These are phyloP conservation scores for Tulasnella sp. DNA, from an alignment of 768 basidiomycete species.

Conservation along the genomic window DNA sequence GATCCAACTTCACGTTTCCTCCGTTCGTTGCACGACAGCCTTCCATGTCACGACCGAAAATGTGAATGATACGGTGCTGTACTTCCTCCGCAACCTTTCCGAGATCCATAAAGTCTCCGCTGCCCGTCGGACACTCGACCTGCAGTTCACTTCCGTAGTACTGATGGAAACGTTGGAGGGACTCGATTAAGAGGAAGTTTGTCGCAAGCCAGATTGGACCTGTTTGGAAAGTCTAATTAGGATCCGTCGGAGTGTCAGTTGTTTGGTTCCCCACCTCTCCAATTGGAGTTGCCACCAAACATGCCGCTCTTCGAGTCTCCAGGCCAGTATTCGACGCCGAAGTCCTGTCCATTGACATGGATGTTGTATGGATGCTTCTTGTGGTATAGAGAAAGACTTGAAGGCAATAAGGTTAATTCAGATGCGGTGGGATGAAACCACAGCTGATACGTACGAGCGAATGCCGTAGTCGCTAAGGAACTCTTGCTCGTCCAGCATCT, in stretches of 20 bases:
- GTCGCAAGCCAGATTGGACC: conserved; percentile 79
- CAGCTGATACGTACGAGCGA: conserved; percentile 67
- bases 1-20: conserved; percentile 77
- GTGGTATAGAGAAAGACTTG: conserved; percentile 82
- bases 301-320: conserved; percentile 96
- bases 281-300: conserved; percentile 72
- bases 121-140: conserved; percentile 94
- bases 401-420: background rate
- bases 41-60: conserved; percentile 87
- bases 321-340: conserved; percentile 96
- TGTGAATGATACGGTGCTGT: conserved; percentile 97
- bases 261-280: conserved; percentile 52
- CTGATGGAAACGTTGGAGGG: conserved; percentile 93
- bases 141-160: conserved; percentile 92
- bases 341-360: conserved; percentile 84
- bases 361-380: conserved; percentile 93
- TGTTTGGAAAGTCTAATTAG: background rate
- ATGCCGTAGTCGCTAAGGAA: conserved; percentile 95
- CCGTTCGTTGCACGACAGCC: conserved; percentile 90
- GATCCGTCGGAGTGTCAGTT: background rate
- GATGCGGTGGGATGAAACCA: background rate
- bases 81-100: conserved; percentile 94
- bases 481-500: conserved; percentile 96
- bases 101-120: conserved; percentile 97
- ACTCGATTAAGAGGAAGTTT: conserved; percentile 93